Evolutionary conservation across 495 filamentous ascomycete species (phyloP).

Genomic region (Thermothielavioides terrestris): DNA sequence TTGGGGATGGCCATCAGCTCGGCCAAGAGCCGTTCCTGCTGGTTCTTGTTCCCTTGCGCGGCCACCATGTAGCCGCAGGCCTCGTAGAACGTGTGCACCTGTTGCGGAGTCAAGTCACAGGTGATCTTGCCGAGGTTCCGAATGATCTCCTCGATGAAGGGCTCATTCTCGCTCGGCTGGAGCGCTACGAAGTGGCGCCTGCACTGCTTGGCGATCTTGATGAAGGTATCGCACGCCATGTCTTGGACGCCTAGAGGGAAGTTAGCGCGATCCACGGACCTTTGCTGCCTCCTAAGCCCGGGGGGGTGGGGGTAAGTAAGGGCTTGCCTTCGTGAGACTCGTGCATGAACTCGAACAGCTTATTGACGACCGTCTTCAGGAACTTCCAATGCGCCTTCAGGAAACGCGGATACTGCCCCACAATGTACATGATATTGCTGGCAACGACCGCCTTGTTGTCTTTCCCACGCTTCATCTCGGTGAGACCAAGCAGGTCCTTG

Average conservation of each 20-base stretch:
- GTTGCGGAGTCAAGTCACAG: slow-evolving; percentile 85
- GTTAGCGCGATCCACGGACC: slow-evolving; percentile 10
- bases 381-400: slow-evolving; percentile 99
- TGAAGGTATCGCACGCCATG: slow-evolving; percentile 99
- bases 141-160: slow-evolving; percentile 98
- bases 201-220: slow-evolving; percentile 99
- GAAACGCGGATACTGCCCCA: slow-evolving; percentile 96
- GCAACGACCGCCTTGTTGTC: slow-evolving; percentile 99
- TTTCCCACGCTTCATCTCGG: slow-evolving; percentile 97
- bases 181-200: slow-evolving; percentile 93
- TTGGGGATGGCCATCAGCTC: slow-evolving; percentile 94
- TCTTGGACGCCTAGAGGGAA: slow-evolving; percentile 73
- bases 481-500: slow-evolving; percentile 95
- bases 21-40: slow-evolving; percentile 81
- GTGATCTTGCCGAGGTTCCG: slow-evolving; percentile 92
- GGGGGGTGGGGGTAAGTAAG: neutral
- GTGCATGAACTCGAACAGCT: slow-evolving; percentile 99
- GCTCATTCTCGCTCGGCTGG: slow-evolving; percentile 87
- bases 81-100: slow-evolving; percentile 98
- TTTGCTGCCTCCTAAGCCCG: no score
- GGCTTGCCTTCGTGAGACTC: slow-evolving; percentile 91
- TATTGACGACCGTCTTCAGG: slow-evolving; percentile 98
- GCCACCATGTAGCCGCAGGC: slow-evolving; percentile 99
- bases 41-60: slow-evolving; percentile 84
- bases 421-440: slow-evolving; percentile 99